A percentile compares a stretch with the other conserved stretches of the same genome.
These are phyloP conservation scores for Pittosporum tobira DNA, from an alignment of 129 eudicot genomes.

Conservation along the genomic window DNA sequence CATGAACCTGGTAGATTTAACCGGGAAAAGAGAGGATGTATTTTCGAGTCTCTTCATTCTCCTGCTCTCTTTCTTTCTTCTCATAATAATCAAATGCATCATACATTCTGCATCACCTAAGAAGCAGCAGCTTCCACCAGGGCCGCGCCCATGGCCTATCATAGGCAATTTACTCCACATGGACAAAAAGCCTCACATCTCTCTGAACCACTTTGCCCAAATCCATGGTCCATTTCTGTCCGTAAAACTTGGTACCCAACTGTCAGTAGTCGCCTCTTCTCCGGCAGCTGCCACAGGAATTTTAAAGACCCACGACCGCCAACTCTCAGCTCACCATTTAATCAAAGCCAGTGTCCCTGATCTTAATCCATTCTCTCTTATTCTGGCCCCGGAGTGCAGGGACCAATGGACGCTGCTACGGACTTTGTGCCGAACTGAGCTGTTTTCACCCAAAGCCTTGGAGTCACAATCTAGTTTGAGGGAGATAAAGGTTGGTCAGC, in stretches of 20 bases:
- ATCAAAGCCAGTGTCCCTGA: neutral
- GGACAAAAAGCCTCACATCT: constrained; percentile 12
- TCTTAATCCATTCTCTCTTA: constrained; percentile 7
- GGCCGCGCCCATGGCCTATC: constrained; percentile 20
- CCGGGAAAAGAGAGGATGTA: too few species aligned
- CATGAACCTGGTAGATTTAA: too few species aligned
- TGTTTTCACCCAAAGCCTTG: constrained; percentile 17
- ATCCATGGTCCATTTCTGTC: constrained; percentile 23
- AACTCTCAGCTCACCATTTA: constrained; percentile 5
- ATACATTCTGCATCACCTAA: neutral
- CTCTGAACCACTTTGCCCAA: constrained; percentile 13
- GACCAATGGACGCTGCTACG: constrained; percentile 17
- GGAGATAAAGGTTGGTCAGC: constrained; percentile 7
- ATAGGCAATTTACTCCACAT: constrained; percentile 16
- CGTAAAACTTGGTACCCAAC: constrained; percentile 16
- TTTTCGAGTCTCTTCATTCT: constrained; percentile 7
- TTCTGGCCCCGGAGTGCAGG: constrained; percentile 12
- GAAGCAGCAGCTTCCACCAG: constrained; percentile 25
- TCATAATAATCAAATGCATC: neutral
- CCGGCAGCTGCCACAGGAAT: constrained; percentile 17
- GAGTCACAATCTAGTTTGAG: constrained; percentile 16
- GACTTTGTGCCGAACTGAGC: constrained; percentile 13
- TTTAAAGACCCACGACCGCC: constrained; percentile 18
- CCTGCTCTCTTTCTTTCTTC: neutral
- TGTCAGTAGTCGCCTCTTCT: constrained; percentile 23